A percentile compares a stretch with the other conserved stretches of the same genome.
These are phyloP conservation scores for Hypholoma sublateritium DNA, from an alignment of 768 basidiomycete genomes.

Conservation along the genomic window DNA sequence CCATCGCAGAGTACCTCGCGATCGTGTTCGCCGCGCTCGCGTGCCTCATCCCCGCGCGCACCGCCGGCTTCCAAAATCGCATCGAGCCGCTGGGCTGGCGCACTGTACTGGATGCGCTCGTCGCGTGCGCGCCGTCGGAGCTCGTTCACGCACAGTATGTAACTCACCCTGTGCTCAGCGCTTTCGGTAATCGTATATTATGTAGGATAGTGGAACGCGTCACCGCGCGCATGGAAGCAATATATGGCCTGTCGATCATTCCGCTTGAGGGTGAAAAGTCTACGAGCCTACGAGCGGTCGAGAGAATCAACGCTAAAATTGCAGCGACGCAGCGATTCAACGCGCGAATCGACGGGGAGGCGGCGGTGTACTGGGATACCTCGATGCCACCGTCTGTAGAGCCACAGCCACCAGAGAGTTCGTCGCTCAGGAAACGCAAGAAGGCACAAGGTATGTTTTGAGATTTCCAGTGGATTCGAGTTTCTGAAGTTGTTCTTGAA, in stretches of 20 bases:
- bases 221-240: conserved; percentile 24
- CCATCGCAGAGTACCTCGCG: conserved; percentile 45
- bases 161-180: background rate
- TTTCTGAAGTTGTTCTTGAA: no score
- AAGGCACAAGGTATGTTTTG: background rate
- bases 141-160: conserved; percentile 38
- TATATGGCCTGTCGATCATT: conserved; percentile 21
- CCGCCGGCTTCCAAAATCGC: conserved; percentile 65
- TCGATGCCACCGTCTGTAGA: background rate
- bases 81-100: conserved; percentile 64
- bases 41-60: conserved; percentile 51
- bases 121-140: conserved; percentile 36
- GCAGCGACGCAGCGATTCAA: background rate
- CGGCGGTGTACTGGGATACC: background rate
- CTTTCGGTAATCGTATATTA: conserved; percentile 9
- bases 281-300: conserved; percentile 13
- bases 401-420: background rate
- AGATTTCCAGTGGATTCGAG: no score
- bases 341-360: background rate
- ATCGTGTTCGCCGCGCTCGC: conserved; percentile 54
- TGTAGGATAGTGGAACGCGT: conserved; percentile 28
- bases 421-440: background rate
- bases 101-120: conserved; percentile 54
- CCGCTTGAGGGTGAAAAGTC: conserved; percentile 16
- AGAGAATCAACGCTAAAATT: background rate